Percentiles rank a stretch among this genome's conserved stretches.
Conservation (phyloP, 371 early-diverging fungal species). For the Mortierella sp. region DNA sequence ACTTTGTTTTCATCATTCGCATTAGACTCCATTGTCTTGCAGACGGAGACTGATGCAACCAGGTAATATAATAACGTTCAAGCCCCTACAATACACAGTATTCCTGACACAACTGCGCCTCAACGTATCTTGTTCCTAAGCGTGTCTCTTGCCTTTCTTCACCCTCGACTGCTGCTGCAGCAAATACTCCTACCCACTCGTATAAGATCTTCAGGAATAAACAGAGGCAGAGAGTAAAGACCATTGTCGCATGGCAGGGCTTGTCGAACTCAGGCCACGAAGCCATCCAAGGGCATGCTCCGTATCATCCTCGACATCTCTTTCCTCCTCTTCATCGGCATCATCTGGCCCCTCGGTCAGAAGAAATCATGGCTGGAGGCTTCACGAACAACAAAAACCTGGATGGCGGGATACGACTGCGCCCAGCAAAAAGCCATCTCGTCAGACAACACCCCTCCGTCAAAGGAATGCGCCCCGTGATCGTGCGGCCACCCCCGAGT, state of each 20-base stretch:
- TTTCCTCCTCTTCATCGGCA: slow-evolving; percentile 6
- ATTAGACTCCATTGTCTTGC: too few relatives aligned
- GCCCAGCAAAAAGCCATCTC: background rate
- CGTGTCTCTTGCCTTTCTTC: too few relatives aligned
- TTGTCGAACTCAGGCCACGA: background rate
- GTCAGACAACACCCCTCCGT: background rate
- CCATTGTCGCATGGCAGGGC: background rate
- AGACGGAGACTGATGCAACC: too few relatives aligned
- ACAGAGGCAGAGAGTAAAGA: too few relatives aligned
- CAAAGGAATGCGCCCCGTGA: background rate
- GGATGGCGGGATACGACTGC: slow-evolving; percentile 7
- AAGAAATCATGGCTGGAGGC: slow-evolving; percentile 3
- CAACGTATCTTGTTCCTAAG: too few relatives aligned
- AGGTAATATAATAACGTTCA: too few relatives aligned
- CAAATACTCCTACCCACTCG: too few relatives aligned
- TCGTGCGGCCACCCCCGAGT: slow-evolving; percentile 5
- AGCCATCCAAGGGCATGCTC: background rate
- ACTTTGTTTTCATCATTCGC: too few relatives aligned
- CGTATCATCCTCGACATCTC: slow-evolving; percentile 9
- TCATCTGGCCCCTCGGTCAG: slow-evolving; percentile 3
- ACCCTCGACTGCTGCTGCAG: too few relatives aligned
- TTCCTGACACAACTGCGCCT: too few relatives aligned
- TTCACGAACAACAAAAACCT: slow-evolving; percentile 9
- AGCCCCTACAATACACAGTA: too few relatives aligned
- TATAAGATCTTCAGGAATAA: too few relatives aligned